Evolutionary conservation across 2,329 filamentous ascomycete genomes (phyloP), one percentile per base, ranked within the genome.

Genomic region (Hypoxylon sp.): DNA sequence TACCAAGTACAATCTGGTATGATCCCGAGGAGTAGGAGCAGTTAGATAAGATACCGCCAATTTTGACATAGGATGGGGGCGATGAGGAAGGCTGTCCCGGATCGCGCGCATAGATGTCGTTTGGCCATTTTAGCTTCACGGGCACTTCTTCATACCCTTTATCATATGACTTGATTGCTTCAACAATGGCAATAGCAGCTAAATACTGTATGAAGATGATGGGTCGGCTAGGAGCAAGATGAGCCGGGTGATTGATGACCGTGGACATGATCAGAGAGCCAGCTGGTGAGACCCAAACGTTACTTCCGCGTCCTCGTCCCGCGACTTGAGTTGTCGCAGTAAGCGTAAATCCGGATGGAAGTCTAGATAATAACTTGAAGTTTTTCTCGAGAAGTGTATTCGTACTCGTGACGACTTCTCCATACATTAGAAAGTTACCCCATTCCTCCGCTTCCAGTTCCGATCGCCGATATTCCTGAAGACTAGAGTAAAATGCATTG

Each of bases 171-270:
- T 92, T 91, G 69, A 98, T 90, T 0, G 93, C 95, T 69, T 93
- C 88, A 2, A 97, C 91, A 46, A 95, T 92, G 44, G 96, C 94
- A 50, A 99, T 88, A 0, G 94, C 94, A 0, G 94, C 90, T 13
- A 99, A 87, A 78, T 99, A 99, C 79, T 98, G 96, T 29, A 98
- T 86, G 80, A 99, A 98, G 0, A 98, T 91, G 9, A 98, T 91
- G 0, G 96, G 94, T 0, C 92, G 92, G 1, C 85, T 88, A 47
- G 87, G 84, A 8, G 90, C 91, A 8, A 96, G 86, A 31, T 91
- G 85, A 31, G 92, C 88, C 0, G 92, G 88, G 80, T 99, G 96
- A 70, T 93, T 92, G 72, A 99, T 89, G 42, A 97, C 89, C 0
- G 91, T 94, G 9, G 94, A 97, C 81, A 97, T 96, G 78, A 98